phyloP scores from a whole-genome alignment of 208 protist genomes.

The Trypanosoma platydactyli region DNA sequence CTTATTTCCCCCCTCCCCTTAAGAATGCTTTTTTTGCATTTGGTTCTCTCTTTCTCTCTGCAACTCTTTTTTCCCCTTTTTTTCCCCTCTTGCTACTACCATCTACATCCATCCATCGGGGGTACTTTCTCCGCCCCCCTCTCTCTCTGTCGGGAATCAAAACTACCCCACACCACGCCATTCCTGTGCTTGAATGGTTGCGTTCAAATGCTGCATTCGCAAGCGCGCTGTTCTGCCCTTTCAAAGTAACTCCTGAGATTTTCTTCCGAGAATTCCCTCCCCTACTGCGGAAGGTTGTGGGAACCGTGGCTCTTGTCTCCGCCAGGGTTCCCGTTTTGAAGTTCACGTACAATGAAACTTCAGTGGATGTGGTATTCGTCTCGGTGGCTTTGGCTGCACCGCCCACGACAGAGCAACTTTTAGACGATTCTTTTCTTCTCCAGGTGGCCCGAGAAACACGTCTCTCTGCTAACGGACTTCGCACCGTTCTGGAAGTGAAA shows the following conservation, averaged over 20 bases:
- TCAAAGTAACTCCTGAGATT: slow-evolving; percentile 34
- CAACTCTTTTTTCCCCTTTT: slow-evolving; percentile 7
- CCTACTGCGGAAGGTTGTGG: slow-evolving; percentile 31
- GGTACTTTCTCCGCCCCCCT: neutral
- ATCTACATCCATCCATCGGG: neutral
- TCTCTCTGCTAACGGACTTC: slow-evolving; percentile 71
- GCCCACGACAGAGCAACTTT: slow-evolving; percentile 55
- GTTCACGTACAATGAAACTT: slow-evolving; percentile 46
- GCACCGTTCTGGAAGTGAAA: slow-evolving; percentile 71
- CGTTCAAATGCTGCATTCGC: neutral
- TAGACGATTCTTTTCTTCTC: slow-evolving; percentile 55
- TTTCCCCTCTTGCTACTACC: slow-evolving; percentile 11
- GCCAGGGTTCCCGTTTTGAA: slow-evolving; percentile 85
- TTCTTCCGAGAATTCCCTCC: slow-evolving; percentile 65
- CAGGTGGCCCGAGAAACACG: slow-evolving; percentile 54
- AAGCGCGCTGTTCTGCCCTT: slow-evolving; percentile 67
- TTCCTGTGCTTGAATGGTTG: neutral
- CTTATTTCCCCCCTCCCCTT: slow-evolving; percentile 34
- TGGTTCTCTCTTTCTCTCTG: slow-evolving; percentile 33
- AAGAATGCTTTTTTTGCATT: slow-evolving; percentile 34
- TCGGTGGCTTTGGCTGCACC: slow-evolving; percentile 46
- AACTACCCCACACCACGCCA: slow-evolving; percentile 1
- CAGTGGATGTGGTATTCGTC: slow-evolving; percentile 83
- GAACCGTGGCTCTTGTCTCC: slow-evolving; percentile 56
- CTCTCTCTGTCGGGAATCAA: slow-evolving; percentile 4